Base-by-base conservation (phyloP, 1,139 yeast species). In the Candida labiduridarum region DNA sequence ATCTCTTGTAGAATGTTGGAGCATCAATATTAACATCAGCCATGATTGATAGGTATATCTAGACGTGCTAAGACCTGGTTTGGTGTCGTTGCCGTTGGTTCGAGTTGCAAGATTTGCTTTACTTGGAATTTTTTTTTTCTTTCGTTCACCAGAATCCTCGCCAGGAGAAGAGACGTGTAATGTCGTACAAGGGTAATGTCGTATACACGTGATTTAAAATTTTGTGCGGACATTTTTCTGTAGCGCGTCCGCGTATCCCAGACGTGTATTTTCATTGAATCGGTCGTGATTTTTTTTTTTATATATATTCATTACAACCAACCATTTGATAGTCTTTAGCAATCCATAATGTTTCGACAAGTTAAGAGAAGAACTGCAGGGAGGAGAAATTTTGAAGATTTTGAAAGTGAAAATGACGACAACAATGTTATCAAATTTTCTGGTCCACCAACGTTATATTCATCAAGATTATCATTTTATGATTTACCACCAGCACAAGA, bases 401-500 rank as follows among this genome's bases (percentile, higher is more conserved):
- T 58, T 1, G 48, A 56, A 12, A 54, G 68, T 5, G 67, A 65
- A 49, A 81, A 80, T 59, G 29, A 78, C 84, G 3, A 44, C 59
- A 12, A 52, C 56, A 29, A 47, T 7, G 9, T 54, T 0, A 41
- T 49, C 40, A 42, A 53, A 12, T 49, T 57, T 31, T 59, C 58
- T 8, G 22, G 41, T 2, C 44, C 44, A 49, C 41, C 59, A 48
- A 49, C 43, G 14, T 48, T 54, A 38, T 56, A 52, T 35, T 39
- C 51, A 25, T 59, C 66, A 16, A 59, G 94, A 41, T 73, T 88
- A 47, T 82, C 86, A 45, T 79, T 92, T 61, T 94, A 94, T 67
- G 80, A 76, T 41, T 58, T 72, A 3, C 95, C 96, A 7, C 98
- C 98, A 0, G 68, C 78, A 35, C 84, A 85, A 34, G 98, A 94